A percentile compares a stretch with the other conserved stretches of the same genome.
Conservation (phyloP, 164 flowering plant species). For the Tetrastigma voinierianum region DNA sequence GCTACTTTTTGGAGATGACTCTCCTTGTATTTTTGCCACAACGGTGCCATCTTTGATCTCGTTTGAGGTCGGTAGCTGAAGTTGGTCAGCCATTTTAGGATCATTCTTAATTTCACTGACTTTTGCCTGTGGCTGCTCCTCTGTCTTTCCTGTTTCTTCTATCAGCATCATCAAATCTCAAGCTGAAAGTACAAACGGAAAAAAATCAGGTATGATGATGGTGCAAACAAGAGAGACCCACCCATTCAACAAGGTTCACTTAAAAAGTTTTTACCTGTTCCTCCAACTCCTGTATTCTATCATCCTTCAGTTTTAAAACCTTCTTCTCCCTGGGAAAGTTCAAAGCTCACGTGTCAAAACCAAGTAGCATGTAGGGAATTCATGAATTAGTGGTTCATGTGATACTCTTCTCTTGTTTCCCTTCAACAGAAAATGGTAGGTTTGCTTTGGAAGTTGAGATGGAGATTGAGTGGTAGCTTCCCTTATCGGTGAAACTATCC, state of each 20-base stretch:
- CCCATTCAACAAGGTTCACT: not conserved
- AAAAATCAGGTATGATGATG: not conserved
- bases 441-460: not conserved
- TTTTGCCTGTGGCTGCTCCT: conserved; percentile 32
- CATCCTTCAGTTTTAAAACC: conserved; percentile 46
- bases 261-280: conserved; percentile 50
- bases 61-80: conserved; percentile 17
- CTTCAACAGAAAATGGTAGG: no score
- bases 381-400: not conserved
- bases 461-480: no score
- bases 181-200: conserved; percentile 44
- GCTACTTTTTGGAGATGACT: no score
- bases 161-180: conserved; percentile 51
- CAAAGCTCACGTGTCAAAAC: not conserved
- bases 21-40: no score
- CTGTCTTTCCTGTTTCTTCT: conserved; percentile 57
- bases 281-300: conserved; percentile 60
- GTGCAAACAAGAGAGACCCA: not conserved
- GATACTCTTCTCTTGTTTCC: not conserved
- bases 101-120: no score
- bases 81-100: no score
- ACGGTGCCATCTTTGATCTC: conserved; percentile 37
- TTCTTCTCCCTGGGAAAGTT: conserved; percentile 47
- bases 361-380: not conserved
- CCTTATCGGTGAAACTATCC: no score